These are phyloP conservation scores for Actinomortierella wolfii DNA, from an alignment of 371 early-diverging fungal genomes.

Conservation along the genomic window DNA sequence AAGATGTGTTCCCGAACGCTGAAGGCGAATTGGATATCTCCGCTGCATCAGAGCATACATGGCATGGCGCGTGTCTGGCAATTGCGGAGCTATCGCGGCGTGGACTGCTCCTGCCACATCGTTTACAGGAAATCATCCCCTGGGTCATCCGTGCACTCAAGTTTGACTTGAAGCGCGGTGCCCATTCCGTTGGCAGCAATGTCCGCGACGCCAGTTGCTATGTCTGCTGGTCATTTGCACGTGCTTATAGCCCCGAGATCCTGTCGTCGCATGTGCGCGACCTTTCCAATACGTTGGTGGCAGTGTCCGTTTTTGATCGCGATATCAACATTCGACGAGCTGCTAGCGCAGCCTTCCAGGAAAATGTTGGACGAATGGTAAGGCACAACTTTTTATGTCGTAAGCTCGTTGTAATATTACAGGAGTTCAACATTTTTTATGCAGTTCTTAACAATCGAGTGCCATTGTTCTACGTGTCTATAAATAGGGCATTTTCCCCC, in stretches of 20 bases:
- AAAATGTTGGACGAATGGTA: slow-evolving; percentile 93
- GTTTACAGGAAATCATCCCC: slow-evolving; percentile 71
- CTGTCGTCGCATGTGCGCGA: slow-evolving; percentile 61
- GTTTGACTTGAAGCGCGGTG: slow-evolving; percentile 88
- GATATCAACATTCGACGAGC: slow-evolving; percentile 96
- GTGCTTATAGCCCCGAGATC: slow-evolving; percentile 82
- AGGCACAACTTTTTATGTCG: slow-evolving; percentile 6
- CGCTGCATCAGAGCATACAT: slow-evolving; percentile 85
- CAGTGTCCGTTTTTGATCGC: slow-evolving; percentile 87
- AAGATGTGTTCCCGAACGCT: slow-evolving; percentile 56
- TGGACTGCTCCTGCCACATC: slow-evolving; percentile 78
- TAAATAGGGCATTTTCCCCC: slow-evolving; percentile 81
- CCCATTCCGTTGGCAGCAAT: slow-evolving; percentile 90
- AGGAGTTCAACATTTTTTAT: background rate
- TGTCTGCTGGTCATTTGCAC: slow-evolving; percentile 96
- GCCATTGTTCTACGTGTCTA: background rate
- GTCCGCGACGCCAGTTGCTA: slow-evolving; percentile 97
- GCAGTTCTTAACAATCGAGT: background rate
- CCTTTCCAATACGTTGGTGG: slow-evolving; percentile 77
- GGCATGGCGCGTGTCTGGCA: slow-evolving; percentile 95
- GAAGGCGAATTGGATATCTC: slow-evolving; percentile 65
- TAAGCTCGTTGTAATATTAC: background rate
- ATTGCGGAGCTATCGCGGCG: slow-evolving; percentile 91
- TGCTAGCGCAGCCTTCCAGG: slow-evolving; percentile 96
- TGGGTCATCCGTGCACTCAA: slow-evolving; percentile 82